Base-by-base conservation (phyloP, 352 stramenopile species). In the Phytophthora sp. region DNA sequence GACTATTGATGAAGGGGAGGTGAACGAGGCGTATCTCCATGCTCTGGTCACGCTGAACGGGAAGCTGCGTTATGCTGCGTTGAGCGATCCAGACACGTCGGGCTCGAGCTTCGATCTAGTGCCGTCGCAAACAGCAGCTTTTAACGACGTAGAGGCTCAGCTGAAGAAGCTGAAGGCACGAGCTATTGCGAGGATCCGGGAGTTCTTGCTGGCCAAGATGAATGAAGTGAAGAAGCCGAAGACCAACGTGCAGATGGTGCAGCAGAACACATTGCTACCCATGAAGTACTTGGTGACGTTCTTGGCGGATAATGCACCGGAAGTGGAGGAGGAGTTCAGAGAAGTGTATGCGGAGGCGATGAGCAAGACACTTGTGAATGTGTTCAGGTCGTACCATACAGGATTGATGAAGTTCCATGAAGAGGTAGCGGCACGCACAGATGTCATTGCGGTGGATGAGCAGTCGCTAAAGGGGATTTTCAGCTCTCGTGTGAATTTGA, bases 241-340 rank as follows among this genome's bases (percentile, higher is more conserved):
- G 79, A 99, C 97, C 1, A 99, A 99, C 79, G 91, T 99, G 53
- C 94, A 98, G 63, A 99, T 99, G 82, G 88, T 99, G 57, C 98
- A 99, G 81, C 94, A 98, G 53, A 97, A 98, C 76, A 93, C 91
- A 36, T 81, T 99, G 51, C 79, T 99, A 47, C 96, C 97, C 46
- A 98, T 99, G 85, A 95, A 98, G 53, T 95, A 98, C 59, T 72
- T 99, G 24, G 84, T 98, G 49, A 88, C 93, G 29, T 99, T 99
- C 69, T 79, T 99, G 26, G 69, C 84, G 15, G 80, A 97, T 42
- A 96, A 99, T 50, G 91, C 89, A 12, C 89, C 90, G 1, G 87
- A 98, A 41, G 91, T 98, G 64, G 94, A 98, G 30, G 80, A 92
- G n/a, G 97, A 99, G 69, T 91, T 99, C 55, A 87, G 93, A 31